A percentile compares a stretch with the other conserved stretches of the same genome.
Conservation (phyloP, 108 stramenopile genomes). For the Skeletonema costatum region DNA sequence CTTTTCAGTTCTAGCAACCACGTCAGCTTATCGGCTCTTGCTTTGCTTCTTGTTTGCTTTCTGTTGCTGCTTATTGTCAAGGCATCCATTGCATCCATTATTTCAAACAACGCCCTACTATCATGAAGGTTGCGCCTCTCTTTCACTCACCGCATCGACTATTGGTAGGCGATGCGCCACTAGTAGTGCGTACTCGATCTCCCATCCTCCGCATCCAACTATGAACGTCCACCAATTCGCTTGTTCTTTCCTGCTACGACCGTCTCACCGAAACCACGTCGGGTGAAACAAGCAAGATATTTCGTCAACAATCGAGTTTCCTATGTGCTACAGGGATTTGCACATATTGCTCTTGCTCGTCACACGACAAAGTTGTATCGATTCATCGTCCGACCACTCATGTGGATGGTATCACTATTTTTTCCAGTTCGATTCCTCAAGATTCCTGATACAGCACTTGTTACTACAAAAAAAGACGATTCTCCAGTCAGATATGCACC, state of each 20-base stretch:
- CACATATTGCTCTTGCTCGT: slow-evolving; percentile 32
- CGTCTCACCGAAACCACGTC: neutral
- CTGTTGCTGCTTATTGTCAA: no score
- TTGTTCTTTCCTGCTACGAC: slow-evolving; percentile 31
- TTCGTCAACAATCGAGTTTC: slow-evolving; percentile 22
- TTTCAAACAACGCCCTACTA: neutral
- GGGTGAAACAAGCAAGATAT: slow-evolving; percentile 12
- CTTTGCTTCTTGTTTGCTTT: no score
- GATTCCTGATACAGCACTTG: slow-evolving; percentile 30
- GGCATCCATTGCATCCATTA: no score
- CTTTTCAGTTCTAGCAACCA: no score
- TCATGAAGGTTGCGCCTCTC: neutral
- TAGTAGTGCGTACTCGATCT: slow-evolving; percentile 43
- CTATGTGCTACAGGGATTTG: slow-evolving; percentile 40
- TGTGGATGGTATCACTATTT: slow-evolving; percentile 27
- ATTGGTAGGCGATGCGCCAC: slow-evolving; percentile 34
- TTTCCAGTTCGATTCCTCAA: slow-evolving; percentile 32
- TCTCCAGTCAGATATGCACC: slow-evolving; percentile 14
- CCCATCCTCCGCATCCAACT: slow-evolving; percentile 4
- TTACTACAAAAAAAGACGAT: neutral
- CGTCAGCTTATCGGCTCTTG: no score
- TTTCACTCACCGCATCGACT: slow-evolving; percentile 36
- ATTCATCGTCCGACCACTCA: slow-evolving; percentile 20
- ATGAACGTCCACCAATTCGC: slow-evolving; percentile 32
- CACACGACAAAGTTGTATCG: slow-evolving; percentile 24